phyloP scores from a whole-genome alignment of 306 rosid genomes.

The Lotus japonicus region DNA sequence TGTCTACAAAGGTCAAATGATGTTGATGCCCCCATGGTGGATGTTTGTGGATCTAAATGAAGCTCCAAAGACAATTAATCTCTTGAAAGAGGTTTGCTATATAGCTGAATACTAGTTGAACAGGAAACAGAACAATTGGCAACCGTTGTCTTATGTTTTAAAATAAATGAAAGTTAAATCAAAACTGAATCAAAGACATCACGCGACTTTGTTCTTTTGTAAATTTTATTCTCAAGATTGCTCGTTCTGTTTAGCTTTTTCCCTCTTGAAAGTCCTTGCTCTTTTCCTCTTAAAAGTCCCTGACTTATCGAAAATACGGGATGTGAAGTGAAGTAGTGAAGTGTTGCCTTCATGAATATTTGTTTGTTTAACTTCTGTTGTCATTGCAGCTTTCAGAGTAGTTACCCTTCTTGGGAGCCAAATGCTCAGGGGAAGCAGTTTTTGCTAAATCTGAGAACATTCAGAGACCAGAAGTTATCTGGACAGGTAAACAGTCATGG shows the following conservation, averaged over 20 bases:
- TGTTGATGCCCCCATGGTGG: neutral
- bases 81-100: neutral
- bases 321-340: no score
- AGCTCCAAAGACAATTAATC: neutral
- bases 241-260: no score
- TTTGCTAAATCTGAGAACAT: conserved; percentile 50
- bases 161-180: no score
- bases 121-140: no score
- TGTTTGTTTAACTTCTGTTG: conserved; percentile 9
- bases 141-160: no score
- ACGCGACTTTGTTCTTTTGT: no score
- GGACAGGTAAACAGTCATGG: conserved; percentile 30
- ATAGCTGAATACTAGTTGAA: no score
- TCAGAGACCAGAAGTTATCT: conserved; percentile 53
- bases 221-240: no score
- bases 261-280: neutral
- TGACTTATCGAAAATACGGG: no score
- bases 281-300: no score
- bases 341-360: neutral
- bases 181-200: no score
- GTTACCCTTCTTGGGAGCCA: conserved; percentile 81
- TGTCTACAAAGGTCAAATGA: neutral
- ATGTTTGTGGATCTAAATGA: neutral
- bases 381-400: conserved; percentile 67
- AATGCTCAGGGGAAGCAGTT: conserved; percentile 59